Percentiles rank a stretch among this genome's conserved stretches.
Conservation (phyloP, 306 rosid genomes). For the Luffa acutangula region DNA sequence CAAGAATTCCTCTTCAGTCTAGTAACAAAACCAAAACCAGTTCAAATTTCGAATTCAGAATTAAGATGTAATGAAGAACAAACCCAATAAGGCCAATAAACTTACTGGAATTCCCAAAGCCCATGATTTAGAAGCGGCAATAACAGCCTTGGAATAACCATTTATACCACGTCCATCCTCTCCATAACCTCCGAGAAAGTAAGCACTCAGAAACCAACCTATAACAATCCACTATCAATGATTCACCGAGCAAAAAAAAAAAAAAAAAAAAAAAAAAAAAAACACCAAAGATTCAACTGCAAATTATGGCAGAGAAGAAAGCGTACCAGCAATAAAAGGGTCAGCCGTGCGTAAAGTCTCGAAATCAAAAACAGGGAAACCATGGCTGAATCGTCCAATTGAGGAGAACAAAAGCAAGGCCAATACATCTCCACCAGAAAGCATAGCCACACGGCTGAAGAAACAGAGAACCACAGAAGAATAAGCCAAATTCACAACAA, state of each 20-base stretch:
- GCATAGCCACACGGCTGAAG: constrained; percentile 61
- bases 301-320: constrained; percentile 2
- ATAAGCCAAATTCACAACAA: not conserved
- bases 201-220: constrained; percentile 96
- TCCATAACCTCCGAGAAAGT: constrained; percentile 84
- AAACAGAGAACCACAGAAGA: constrained; percentile 10
- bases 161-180: constrained; percentile 88
- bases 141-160: constrained; percentile 59
- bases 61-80: not conserved
- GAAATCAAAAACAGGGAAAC: constrained; percentile 55
- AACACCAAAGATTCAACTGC: not conserved
- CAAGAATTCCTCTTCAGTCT: not conserved
- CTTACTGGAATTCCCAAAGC: constrained; percentile 86
- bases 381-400: constrained; percentile 84
- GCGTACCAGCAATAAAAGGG: constrained; percentile 85
- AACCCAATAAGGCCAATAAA: not conserved
- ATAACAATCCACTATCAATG: constrained; percentile 10
- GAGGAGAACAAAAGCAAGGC: constrained; percentile 76
- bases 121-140: constrained; percentile 82
- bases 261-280: not conserved
- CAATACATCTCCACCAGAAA: constrained; percentile 84
- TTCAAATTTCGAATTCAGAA: not conserved
- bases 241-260: not conserved
- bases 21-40: not conserved
- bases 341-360: constrained; percentile 83